A percentile compares a stretch with the other conserved stretches of the same genome.
These are phyloP conservation scores for Naganishia vaughanmartiniae DNA, from an alignment of 768 basidiomycete species.

Conservation along the genomic window DNA sequence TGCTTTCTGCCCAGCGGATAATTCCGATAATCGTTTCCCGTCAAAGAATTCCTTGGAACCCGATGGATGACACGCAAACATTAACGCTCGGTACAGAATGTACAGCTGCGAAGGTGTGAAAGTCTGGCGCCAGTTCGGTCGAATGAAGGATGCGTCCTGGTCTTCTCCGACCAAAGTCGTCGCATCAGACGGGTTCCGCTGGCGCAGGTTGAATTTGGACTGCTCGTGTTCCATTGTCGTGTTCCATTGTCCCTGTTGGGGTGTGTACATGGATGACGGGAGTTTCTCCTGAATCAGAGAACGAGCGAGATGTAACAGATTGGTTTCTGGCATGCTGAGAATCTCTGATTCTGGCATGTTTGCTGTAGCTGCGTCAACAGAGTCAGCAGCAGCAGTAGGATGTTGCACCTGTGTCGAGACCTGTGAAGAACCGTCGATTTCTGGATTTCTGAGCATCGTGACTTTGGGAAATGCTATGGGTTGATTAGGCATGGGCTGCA, in stretches of 20 bases:
- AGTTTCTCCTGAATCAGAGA: slow-evolving; percentile 10
- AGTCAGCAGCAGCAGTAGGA: background rate
- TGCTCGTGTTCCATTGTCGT: slow-evolving; percentile 18
- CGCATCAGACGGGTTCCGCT: slow-evolving; percentile 3
- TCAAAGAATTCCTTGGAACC: slow-evolving; percentile 24
- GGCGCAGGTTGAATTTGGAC: background rate
- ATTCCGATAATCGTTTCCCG: slow-evolving; percentile 16
- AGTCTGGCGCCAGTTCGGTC: slow-evolving; percentile 3
- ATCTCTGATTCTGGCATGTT: slow-evolving; percentile 21
- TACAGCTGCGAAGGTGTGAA: slow-evolving; percentile 17
- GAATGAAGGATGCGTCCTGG: background rate
- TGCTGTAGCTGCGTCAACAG: background rate
- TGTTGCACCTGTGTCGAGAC: background rate
- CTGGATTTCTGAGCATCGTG: background rate
- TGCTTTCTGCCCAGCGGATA: slow-evolving; percentile 12
- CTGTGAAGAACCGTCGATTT: background rate
- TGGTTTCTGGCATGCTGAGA: background rate
- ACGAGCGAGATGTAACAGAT: slow-evolving; percentile 8
- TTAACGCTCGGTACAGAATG: slow-evolving; percentile 20
- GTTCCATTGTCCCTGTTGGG: slow-evolving; percentile 4
- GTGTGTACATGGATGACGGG: background rate
- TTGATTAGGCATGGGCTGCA: background rate
- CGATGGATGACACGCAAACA: slow-evolving; percentile 12
- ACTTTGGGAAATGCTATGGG: background rate
- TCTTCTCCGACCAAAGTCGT: slow-evolving; percentile 8